Evolutionary conservation across 768 basidiomycete genomes (phyloP), one percentile per base, ranked within the genome.

Genomic region (Strobilomyces echinocephalus): DNA sequence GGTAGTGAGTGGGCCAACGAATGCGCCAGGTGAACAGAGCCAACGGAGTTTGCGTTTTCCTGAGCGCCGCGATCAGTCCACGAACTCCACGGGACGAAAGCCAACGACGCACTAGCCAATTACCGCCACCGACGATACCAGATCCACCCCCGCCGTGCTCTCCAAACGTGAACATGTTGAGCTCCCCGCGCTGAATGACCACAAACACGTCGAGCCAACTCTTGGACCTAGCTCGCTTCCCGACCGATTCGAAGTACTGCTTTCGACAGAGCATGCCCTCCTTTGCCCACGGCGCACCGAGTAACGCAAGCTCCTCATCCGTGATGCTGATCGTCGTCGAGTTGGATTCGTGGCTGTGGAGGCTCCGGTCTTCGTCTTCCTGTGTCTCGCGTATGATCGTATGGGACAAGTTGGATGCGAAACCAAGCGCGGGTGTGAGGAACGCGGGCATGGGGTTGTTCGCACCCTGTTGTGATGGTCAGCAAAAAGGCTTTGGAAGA

Each of bases 221-320:
- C 69, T 94, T 95, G 64, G 91, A 87, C 73, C 80, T 94, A 8
- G 91, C 85, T 26, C 94, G 77, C 66, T 89, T 93, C 14, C 88
- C 86, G 1, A 80, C 75, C 3, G 81, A 79, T 62, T 97, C 95
- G 85, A 90, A 94, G 67, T 95, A 97, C 57, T 93, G 90, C 67
- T 97, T 97, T 21, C 95, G 85, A 60, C 87, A 87, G 9, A 99
- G 81, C 77, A 95, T 89, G 12, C 97, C 97, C 70, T 99, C 97
- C 71, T 99, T 99, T 0, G 97, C 97, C 95, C 95, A 99, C 0
- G 97, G 97, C 6, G 97, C 85, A 15, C 97, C 97, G 15, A 97
- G 83, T 35, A 98, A 75, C 2, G 95, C 95, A 12, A 99, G 78
- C 71, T 97, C 93, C 69, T 98, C 97, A 62, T 98, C 95, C 8